Base-by-base conservation (phyloP, 495 filamentous ascomycete species). In the Lophium mytilinum region DNA sequence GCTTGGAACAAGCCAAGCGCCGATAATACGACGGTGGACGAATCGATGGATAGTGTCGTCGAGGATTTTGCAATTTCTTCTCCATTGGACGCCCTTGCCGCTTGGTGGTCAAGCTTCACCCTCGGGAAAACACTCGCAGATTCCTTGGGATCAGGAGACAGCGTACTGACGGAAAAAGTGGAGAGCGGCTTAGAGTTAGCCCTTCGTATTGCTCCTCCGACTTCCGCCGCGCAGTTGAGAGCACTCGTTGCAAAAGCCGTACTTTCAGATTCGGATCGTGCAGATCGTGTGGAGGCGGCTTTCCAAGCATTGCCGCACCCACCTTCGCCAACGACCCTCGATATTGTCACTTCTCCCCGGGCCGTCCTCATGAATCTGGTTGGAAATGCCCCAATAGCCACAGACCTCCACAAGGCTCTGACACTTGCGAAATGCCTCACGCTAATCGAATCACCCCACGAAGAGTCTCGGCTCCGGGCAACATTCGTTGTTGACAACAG, bases 1-100 rank as follows among this genome's bases (percentile, higher is more conserved):
- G 88, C 89, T 9, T 96, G 89, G 86, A 94, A 95, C 66, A 79
- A 80, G 52, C 82, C 80, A 7, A 92, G 84, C 0, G 81, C 82
- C 12, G 76, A 86, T 60, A 79, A 84, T 21, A 77, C 82, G 1
- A 72, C 76, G 15, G 75, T 78, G 9, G 83, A 84, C 50, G 85
- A 85, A 42, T 80, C 87, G 24, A 85, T 95, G 73, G 87, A 95
- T 66, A 77, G 83, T 12, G 89, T 95, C 10, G 86, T 92, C 17
- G 88, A 92, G 37, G 92, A 97, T 62, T 80, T 82, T 40, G 84
- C 90, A 5, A 90, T 96, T 50, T 83, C 87, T 35, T 91, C 88
- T 11, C 88, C 91, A 8, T 80, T 96, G 56, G 92, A 97, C 68
- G 90, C 88, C 24, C 78, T 96, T 17, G 88, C 91, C 12, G 87